phyloP scores from a whole-genome alignment of 2,329 filamentous ascomycete species.

The Arachnopeziza araneosa region DNA sequence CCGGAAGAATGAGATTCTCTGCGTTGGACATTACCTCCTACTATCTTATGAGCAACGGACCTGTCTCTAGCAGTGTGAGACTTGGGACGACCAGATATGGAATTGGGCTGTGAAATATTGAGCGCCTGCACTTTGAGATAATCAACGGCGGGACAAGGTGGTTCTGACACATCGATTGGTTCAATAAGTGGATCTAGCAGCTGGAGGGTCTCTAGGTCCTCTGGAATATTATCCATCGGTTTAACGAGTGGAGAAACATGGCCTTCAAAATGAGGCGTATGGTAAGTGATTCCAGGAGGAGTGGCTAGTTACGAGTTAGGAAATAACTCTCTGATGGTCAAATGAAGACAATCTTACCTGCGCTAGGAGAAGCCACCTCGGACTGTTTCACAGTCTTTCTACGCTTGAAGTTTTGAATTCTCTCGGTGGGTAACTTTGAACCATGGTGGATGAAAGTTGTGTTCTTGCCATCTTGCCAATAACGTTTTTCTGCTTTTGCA shows the following conservation, averaged over 20 bases:
- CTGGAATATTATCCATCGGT: background rate
- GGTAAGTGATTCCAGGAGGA: background rate
- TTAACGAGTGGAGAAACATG: background rate
- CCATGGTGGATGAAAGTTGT: background rate
- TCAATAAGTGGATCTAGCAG: background rate
- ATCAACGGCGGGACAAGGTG: background rate
- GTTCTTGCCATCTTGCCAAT: slow-evolving; percentile 1
- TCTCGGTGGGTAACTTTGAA: background rate
- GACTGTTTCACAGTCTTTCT: background rate
- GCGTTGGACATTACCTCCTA: background rate
- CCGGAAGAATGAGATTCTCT: background rate
- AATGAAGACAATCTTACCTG: background rate
- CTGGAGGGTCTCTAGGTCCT: background rate
- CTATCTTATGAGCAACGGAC: background rate
- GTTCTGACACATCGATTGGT: background rate
- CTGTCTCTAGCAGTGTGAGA: background rate
- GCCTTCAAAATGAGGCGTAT: background rate
- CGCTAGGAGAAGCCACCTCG: background rate
- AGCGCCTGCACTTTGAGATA: background rate
- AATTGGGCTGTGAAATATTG: background rate
- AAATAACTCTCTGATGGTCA: background rate
- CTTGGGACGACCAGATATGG: background rate
- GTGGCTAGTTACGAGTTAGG: background rate
- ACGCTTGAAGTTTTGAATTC: background rate
- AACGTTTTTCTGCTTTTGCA: background rate